These are phyloP conservation scores for Mortierella alpina DNA, from an alignment of 192 early-diverging fungal genomes.

Conservation along the genomic window DNA sequence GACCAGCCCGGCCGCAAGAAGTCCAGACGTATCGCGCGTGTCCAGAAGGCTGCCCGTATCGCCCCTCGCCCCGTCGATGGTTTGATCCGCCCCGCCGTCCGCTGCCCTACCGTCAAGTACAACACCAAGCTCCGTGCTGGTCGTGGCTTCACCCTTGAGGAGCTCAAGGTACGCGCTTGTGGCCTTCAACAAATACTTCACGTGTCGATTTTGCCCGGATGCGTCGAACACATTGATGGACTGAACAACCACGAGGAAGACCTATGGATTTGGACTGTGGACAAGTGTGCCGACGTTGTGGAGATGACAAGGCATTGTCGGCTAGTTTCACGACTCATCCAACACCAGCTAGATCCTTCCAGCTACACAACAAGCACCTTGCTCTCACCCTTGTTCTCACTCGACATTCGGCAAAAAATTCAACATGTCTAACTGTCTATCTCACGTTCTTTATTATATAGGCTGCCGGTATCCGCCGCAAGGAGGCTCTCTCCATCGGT, in stretches of 20 bases:
- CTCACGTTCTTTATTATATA: slow-evolving; percentile 29
- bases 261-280: not conserved
- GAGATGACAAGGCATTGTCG: not conserved
- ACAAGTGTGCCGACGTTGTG: not conserved
- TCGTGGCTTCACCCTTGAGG: slow-evolving; percentile 98
- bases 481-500: slow-evolving; percentile 94
- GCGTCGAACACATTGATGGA: not conserved
- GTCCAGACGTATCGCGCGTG: slow-evolving; percentile 84
- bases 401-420: not conserved
- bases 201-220: too few relatives aligned
- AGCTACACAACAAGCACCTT: too few relatives aligned
- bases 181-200: too few relatives aligned
- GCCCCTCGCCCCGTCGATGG: slow-evolving; percentile 97
- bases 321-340: not conserved
- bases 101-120: slow-evolving; percentile 97
- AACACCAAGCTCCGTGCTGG: slow-evolving; percentile 97
- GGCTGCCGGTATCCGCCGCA: slow-evolving; percentile 92
- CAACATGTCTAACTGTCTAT: too few relatives aligned
- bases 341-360: not conserved
- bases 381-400: not conserved
- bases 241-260: not conserved
- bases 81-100: slow-evolving; percentile 94
- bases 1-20: slow-evolving; percentile 97
- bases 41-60: slow-evolving; percentile 95
- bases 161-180: slow-evolving; percentile 83